A percentile compares a stretch with the other conserved stretches of the same genome.
phyloP scores from a whole-genome alignment of 306 rosid genomes.

The Castanea sativa region DNA sequence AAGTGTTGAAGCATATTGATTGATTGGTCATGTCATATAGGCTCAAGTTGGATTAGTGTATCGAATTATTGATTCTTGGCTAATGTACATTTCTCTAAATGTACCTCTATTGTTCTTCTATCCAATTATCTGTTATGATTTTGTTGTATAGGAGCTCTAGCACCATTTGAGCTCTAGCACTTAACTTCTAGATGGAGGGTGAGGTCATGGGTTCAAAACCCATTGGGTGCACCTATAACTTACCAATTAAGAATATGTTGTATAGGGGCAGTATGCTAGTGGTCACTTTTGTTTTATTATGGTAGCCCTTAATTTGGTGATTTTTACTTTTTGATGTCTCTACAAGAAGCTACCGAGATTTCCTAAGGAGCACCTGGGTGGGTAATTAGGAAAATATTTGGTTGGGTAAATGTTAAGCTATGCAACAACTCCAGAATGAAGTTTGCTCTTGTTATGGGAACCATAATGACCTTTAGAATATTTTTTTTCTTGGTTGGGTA shows the following conservation, averaged over 20 bases:
- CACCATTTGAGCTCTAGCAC: too few species aligned
- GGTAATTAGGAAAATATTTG: background rate
- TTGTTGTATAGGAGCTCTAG: too few species aligned
- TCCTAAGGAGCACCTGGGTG: background rate
- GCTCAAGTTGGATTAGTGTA: background rate
- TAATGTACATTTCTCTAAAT: too few species aligned
- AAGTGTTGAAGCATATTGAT: background rate
- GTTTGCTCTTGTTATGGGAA: background rate
- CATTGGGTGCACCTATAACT: too few species aligned
- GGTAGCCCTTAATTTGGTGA: background rate
- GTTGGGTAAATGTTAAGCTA: background rate
- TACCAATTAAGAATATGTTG: too few species aligned
- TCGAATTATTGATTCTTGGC: background rate
- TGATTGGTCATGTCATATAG: background rate
- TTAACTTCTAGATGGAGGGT: too few species aligned
- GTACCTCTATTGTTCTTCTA: too few species aligned
- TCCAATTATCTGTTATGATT: too few species aligned
- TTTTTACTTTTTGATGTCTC: background rate
- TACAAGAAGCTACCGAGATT: background rate
- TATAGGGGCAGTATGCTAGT: background rate
- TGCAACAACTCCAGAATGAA: background rate
- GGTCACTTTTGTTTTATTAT: background rate
- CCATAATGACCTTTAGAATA: slow-evolving; percentile 3
- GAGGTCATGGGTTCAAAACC: too few species aligned
- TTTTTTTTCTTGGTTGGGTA: slow-evolving; percentile 24